Conservation (phyloP, 768 basidiomycete species). For the Lanmaoa rubissima region DNA sequence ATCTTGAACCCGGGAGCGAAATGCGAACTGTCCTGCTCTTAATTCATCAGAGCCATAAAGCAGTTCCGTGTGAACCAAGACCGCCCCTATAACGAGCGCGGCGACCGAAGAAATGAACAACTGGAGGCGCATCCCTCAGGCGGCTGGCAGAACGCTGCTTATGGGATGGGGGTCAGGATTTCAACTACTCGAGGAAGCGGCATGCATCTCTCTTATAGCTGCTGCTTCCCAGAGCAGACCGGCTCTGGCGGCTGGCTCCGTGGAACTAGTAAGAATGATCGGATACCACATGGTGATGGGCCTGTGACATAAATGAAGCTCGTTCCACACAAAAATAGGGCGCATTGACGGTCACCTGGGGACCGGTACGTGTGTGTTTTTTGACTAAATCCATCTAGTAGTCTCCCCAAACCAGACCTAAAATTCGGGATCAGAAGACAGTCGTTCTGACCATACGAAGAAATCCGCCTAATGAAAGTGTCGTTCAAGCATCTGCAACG, state of each 20-base stretch:
- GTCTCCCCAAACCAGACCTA: too few relatives aligned
- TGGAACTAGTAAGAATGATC: not conserved
- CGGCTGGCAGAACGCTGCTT: not conserved
- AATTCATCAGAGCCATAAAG: not conserved
- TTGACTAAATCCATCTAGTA: too few relatives aligned
- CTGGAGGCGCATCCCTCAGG: slow-evolving; percentile 15
- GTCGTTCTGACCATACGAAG: too few relatives aligned
- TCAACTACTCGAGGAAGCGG: not conserved
- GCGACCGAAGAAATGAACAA: not conserved
- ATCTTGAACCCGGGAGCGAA: slow-evolving; percentile 19
- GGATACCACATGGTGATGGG: not conserved
- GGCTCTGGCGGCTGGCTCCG: not conserved
- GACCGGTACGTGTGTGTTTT: too few relatives aligned
- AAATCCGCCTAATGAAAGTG: too few relatives aligned
- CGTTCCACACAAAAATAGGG: not conserved
- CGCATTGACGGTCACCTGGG: not conserved
- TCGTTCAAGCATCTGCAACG: too few relatives aligned
- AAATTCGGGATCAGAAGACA: too few relatives aligned
- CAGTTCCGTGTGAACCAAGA: not conserved
- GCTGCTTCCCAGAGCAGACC: not conserved
- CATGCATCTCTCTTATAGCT: not conserved
- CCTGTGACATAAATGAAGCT: not conserved
- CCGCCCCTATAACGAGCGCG: not conserved
- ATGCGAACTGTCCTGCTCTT: not conserved
- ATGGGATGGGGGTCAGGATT: not conserved